Conservation (phyloP, 1,284 basidiomycete genomes). For the Heterobasidion annosum region DNA sequence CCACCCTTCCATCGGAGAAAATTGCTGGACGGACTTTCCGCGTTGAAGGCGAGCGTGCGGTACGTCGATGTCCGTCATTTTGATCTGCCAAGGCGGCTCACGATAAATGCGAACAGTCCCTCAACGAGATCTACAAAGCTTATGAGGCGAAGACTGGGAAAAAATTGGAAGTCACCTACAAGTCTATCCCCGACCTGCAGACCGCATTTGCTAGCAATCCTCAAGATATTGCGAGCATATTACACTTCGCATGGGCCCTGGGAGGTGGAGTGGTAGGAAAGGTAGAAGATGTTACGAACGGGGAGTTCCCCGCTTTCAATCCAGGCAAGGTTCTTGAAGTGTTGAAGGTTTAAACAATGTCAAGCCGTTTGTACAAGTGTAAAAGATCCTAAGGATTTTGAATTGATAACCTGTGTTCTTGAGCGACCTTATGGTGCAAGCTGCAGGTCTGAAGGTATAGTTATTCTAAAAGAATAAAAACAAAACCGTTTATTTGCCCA, state of each 20-base stretch:
- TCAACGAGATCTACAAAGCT: slow-evolving; percentile 10
- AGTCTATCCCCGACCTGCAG: slow-evolving; percentile 6
- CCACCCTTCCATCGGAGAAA: slow-evolving; percentile 17
- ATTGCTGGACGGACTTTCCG: slow-evolving; percentile 23
- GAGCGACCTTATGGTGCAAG: too few species aligned
- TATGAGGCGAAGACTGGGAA: slow-evolving; percentile 10
- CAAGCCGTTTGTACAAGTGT: too few species aligned
- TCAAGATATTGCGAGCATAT: slow-evolving; percentile 6
- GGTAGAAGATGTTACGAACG: slow-evolving; percentile 6
- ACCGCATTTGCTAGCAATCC: slow-evolving; percentile 6
- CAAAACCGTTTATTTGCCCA: too few species aligned
- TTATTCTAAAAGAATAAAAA: not conserved
- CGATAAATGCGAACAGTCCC: slow-evolving; percentile 4
- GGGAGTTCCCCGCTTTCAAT: slow-evolving; percentile 12
- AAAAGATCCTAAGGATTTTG: too few species aligned
- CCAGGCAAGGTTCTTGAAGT: slow-evolving; percentile 11
- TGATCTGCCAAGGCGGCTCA: not conserved
- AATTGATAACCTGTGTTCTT: too few species aligned
- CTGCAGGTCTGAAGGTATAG: too few species aligned
- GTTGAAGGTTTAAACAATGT: not conserved
- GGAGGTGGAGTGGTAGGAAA: slow-evolving; percentile 9
- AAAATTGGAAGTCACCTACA: slow-evolving; percentile 9
- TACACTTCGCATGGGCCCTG: slow-evolving; percentile 9
- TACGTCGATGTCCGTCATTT: not conserved
- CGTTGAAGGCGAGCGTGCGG: slow-evolving; percentile 26